Base-by-base conservation (phyloP, 2,329 filamentous ascomycete species). In the Fusarium chuoi region DNA sequence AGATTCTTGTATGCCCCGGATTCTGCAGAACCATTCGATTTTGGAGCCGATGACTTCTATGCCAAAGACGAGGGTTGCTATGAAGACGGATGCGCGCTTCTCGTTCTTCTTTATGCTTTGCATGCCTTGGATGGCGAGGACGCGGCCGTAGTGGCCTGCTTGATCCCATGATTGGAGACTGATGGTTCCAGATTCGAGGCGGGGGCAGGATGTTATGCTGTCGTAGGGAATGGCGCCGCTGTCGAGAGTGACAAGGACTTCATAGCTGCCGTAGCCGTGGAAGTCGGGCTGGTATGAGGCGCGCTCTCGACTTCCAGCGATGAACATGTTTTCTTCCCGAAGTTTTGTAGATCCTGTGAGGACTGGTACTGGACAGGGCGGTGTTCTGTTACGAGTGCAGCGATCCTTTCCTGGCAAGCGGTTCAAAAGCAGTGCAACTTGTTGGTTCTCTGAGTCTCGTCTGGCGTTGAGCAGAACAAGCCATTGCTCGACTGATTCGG, bases 401-500 rank as follows among this genome's bases (percentile, higher is more conserved):
- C 67, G 65, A 0, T 70, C 67, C 9, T 70, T 70, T 48, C 67
- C 67, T 3, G 67, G 67, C 5, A 70, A 7, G 7, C 67, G 35
- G 36, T 70, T 70, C 0, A 70, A 24, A 0, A 70, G 51, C 1
- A 70, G 22, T 6, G 67, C 67, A 9, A 70, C 67, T 46, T 70
- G 65, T 24, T 70, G 67, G 5, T 70, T 70, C 65, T 58, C 66
- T 0, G 67, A 54, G 15, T 70, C 67, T 15, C 67, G 41, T 65
- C 67, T 42, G 0, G 67, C 67, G 12, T 70, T 70, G 26, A 70
- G 67, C 3, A 70, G 65, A 20, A 70, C 52, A 0, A 70, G 51
- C 67, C 67, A 70, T 44, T 70, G 65, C 52, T 70, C 67, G 7
- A 70, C 65, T 6, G 67, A 49, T 22, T 70, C 67, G 6, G 59